Conservation (phyloP, 768 basidiomycete genomes). For the Pleurotus citrinopileatus region DNA sequence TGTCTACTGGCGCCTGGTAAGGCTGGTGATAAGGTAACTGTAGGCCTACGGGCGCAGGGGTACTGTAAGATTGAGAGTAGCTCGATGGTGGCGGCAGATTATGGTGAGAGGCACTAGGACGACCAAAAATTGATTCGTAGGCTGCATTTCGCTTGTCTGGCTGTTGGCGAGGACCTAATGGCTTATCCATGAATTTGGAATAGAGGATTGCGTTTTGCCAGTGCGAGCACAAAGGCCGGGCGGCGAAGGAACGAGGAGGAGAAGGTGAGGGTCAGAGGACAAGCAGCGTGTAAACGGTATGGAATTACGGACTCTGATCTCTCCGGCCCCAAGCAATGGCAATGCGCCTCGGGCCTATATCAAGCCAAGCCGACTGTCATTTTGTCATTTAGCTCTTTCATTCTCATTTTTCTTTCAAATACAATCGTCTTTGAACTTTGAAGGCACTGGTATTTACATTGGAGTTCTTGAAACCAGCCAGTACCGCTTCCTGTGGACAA, state of each 20-base stretch:
- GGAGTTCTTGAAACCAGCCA: no score
- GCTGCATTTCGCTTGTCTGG: conserved; percentile 79
- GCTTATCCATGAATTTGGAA: conserved; percentile 38
- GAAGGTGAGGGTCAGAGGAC: conserved; percentile 3
- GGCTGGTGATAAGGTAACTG: conserved; percentile 33
- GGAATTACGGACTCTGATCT: conserved; percentile 6
- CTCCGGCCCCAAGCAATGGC: no score
- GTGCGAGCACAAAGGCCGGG: not conserved
- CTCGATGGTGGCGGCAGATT: conserved; percentile 24
- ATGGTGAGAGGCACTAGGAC: conserved; percentile 61
- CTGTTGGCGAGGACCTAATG: conserved; percentile 53
- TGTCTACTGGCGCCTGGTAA: conserved; percentile 40
- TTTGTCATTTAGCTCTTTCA: no score
- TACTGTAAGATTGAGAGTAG: conserved; percentile 21
- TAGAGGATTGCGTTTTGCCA: not conserved
- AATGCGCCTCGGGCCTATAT: no score
- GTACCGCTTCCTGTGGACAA: no score
- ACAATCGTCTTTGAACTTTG: no score
- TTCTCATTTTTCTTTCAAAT: not conserved
- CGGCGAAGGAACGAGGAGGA: not conserved
- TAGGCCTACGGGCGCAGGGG: conserved; percentile 24
- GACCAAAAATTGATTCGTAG: conserved; percentile 86
- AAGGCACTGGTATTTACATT: no score
- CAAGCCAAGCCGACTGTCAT: conserved; percentile 7
- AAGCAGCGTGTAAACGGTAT: conserved; percentile 10